Base-by-base conservation (phyloP, 345 rosid genomes). In the Luvunga scandens region DNA sequence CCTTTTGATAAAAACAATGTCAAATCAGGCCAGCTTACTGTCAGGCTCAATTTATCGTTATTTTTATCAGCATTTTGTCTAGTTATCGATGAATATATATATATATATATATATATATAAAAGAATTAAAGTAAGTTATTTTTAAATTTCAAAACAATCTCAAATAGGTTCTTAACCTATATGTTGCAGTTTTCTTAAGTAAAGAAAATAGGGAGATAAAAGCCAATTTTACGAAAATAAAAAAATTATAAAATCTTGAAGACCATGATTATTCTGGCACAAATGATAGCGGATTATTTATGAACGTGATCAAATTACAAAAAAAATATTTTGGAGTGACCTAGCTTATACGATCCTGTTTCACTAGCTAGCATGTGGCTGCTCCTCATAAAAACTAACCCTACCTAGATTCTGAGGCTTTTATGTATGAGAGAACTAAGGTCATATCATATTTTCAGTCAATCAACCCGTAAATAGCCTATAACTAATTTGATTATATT, bases 361-460 rank as follows among this genome's bases (percentile, higher is more conserved):
- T 33, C 69, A 24, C 0, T 50, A 53, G 57, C 33, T 42, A 14
- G 57, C 57, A 12, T 69, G 72, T 69, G 24, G 24, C 3, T 45
- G 57, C 57, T 14, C 25, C 9, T 10, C 56, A 33, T 21, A 53
- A 53, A 53, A 71, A 28, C 24, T 25, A 42, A 42, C 28, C 62
- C 63, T 31, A 53, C 8, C 6, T n/a, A 69, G 56, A 13, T 69
- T 25, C 36, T 7, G 19, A 4, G 6, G 28, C 48, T 34, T n/a
- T 1, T n/a, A 12, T 19, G 7, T 1, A 33, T 9, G 22, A 31
- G 38, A 28, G 34, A 13, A 45, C 9, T 42, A 38, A 21, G 22
- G 36, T n/a, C 9, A 21, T 69, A n/a, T 69, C 4, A 70, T 28
- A 70, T 28, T 70, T 30, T 30, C 73, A 50, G 73, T 70, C 73